phyloP scores from a whole-genome alignment of 2,329 filamentous ascomycete species.

The Colletotrichum lupini region DNA sequence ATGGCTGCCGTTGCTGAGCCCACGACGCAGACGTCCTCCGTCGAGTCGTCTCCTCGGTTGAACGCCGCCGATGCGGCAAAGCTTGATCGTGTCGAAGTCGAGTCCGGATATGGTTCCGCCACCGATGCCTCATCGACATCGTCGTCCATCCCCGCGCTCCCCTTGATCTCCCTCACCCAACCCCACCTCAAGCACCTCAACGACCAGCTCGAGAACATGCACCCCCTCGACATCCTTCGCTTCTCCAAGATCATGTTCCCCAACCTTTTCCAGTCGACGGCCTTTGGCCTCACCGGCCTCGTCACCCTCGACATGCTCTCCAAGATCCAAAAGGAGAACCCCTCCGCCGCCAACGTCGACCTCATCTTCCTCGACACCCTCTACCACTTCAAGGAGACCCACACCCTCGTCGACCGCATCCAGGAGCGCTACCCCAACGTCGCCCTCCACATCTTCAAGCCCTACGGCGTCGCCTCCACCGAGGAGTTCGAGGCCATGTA shows the following conservation, averaged over 20 bases:
- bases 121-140: slow-evolving; percentile 50
- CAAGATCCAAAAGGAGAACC: slow-evolving; percentile 74
- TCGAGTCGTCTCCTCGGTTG: slow-evolving; percentile 50
- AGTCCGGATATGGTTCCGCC: slow-evolving; percentile 85
- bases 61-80: slow-evolving; percentile 52
- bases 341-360: slow-evolving; percentile 69
- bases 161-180: slow-evolving; percentile 86
- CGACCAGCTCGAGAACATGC: slow-evolving; percentile 85
- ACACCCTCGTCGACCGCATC: slow-evolving; percentile 79
- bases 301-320: slow-evolving; percentile 88
- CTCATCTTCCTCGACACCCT: slow-evolving; percentile 87
- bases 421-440: slow-evolving; percentile 80
- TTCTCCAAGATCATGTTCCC: slow-evolving; percentile 94
- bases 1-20: slow-evolving; percentile 46
- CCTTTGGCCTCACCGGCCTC: slow-evolving; percentile 84
- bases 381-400: slow-evolving; percentile 84
- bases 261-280: slow-evolving; percentile 87
- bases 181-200: slow-evolving; percentile 93
- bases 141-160: slow-evolving; percentile 73
- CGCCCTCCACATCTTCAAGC: slow-evolving; percentile 90
- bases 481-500: slow-evolving; percentile 85
- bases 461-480: slow-evolving; percentile 76
- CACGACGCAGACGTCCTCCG: slow-evolving; percentile 51
- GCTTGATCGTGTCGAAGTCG: slow-evolving; percentile 60
- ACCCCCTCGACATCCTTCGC: slow-evolving; percentile 89